Conservation (phyloP, 139 green algal genomes). For the Tetratostichococcus sp. region DNA sequence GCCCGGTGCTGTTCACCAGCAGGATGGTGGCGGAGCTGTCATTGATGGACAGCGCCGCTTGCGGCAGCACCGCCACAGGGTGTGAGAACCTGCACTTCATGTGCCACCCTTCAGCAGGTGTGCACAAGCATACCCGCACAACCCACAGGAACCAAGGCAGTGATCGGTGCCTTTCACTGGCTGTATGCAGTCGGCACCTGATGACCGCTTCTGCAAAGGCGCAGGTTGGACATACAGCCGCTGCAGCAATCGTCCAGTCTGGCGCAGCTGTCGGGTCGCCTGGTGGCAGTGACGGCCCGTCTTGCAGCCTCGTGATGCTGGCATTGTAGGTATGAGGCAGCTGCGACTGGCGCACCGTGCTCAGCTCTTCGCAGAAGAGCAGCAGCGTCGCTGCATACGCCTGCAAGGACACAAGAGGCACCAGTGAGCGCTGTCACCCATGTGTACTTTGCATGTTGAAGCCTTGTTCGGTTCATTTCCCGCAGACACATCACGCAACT, state of each 20-base stretch:
- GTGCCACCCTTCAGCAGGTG: background rate
- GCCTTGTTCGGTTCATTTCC: background rate
- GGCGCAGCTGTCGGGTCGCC: conserved; percentile 1
- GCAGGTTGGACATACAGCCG: background rate
- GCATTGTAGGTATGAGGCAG: conserved; percentile 2
- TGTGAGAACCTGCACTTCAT: conserved; percentile 24
- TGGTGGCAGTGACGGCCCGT: conserved; percentile 20
- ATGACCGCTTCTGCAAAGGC: conserved; percentile 12
- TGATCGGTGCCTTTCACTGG: no score
- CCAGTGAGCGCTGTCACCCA: no score
- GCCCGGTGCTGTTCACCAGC: background rate
- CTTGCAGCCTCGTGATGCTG: conserved; percentile 21
- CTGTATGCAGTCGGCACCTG: no score
- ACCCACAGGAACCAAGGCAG: background rate
- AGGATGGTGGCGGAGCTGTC: conserved; percentile 12
- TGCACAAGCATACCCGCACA: background rate
- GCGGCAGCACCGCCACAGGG: conserved; percentile 10
- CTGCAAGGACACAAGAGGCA: background rate
- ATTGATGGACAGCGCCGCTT: conserved; percentile 12
- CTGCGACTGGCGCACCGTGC: background rate
- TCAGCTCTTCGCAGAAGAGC: conserved; percentile 15
- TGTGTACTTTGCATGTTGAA: background rate
- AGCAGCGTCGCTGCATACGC: background rate
- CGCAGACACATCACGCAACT: background rate
- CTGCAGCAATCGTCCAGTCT: background rate